Percentiles rank a stretch among this genome's conserved stretches.
Conservation (phyloP, 2,329 filamentous ascomycete genomes). For the Fusarium beomiforme region DNA sequence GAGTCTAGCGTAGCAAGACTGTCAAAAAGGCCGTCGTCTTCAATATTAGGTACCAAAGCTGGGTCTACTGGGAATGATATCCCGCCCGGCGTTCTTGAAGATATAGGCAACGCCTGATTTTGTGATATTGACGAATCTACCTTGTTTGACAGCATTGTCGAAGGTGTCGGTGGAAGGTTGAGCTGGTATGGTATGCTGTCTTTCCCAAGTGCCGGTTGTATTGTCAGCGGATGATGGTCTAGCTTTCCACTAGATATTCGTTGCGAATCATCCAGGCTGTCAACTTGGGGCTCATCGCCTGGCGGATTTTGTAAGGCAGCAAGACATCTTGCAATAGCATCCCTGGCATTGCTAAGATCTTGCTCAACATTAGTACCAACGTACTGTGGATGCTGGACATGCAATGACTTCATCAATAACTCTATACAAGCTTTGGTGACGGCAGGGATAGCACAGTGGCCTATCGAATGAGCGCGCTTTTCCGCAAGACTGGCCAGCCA, state of each 20-base stretch:
- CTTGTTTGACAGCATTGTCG: not conserved
- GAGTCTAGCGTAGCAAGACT: slow-evolving; percentile 6
- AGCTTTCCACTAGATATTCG: rapidly evolving
- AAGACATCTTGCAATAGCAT: not conserved
- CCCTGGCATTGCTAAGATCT: rapidly evolving
- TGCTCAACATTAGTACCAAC: rapidly evolving
- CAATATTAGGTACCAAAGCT: not conserved
- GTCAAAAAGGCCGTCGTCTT: slow-evolving; percentile 7
- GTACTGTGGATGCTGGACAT: not conserved
- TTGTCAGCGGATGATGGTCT: rapidly evolving
- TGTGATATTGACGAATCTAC: not conserved
- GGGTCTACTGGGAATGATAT: not conserved
- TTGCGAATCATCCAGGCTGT: too few species aligned
- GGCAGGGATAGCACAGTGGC: not conserved
- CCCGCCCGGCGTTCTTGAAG: rapidly evolving
- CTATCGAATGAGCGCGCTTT: not conserved
- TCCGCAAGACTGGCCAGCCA: not conserved
- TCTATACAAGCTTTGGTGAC: not conserved
- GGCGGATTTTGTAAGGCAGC: not conserved
- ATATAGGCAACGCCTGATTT: not conserved
- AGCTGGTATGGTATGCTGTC: not conserved
- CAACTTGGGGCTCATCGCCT: rapidly evolving
- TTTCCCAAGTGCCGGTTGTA: rapidly evolving
- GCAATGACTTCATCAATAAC: not conserved
- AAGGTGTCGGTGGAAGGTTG: not conserved